Base-by-base conservation (phyloP, 2,329 filamentous ascomycete genomes). In the Aspergillus sp. region DNA sequence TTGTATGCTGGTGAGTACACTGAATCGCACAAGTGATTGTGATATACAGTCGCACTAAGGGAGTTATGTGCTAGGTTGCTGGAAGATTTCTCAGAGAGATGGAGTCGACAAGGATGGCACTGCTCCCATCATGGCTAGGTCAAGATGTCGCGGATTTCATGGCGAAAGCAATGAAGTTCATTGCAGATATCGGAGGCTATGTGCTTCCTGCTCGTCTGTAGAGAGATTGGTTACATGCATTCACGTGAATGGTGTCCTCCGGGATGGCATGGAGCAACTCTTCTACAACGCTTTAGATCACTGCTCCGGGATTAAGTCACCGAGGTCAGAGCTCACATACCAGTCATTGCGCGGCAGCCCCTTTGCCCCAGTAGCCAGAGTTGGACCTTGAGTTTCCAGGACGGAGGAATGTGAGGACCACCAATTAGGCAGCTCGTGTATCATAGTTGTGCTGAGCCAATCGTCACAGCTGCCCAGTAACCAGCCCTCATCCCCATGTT, bases 121-220 rank as follows among this genome's bases (percentile, higher is more conserved):
- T 69, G 1, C 41, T 70, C 12, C 47, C 65, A 5, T 12, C 13
- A 2, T 71, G 68, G 65, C 36, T 70, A 9, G 63, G 67, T 2
- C 63, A 60, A 12, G 69, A 71, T 28, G 36, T 70, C 5, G 50
- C 58, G 2, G 60, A 32, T 2, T 69, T 69, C 54, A 63, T 69
- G 63, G 57, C 57, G 5, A 39, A 48, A 9, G 66, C 68, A 2
- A 67, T 65, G 65, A 62, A 57, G 47, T 66, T 67, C 12, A 66
- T 70, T 28, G 49, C 57, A 36, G 54, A 53, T 54, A 68, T 70
- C 55, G 66, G 68, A n/a, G 69, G 69, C 2, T 69, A 70, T 61
- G 65, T 70, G 15, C 52, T 67, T 25, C 66, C 67, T 1, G 53
- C 47, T 30, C 23, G 47, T 19, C 28, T 12, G 0, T 30, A 32